phyloP scores from a whole-genome alignment of 2,329 filamentous ascomycete genomes.

The Penicillium olsonii region DNA sequence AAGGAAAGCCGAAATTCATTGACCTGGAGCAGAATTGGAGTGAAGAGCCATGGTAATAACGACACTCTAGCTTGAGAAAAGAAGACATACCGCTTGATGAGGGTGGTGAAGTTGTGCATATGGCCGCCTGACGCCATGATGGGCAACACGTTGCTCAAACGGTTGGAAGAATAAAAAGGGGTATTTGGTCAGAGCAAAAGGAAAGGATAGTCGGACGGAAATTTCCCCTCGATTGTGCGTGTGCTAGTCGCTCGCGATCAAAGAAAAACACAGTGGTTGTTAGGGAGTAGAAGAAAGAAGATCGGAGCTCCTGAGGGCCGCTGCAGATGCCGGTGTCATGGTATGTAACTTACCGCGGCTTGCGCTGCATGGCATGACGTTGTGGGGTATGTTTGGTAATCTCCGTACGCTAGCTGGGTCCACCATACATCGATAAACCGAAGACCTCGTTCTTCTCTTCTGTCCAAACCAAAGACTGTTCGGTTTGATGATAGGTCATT shows the following conservation, averaged over 20 bases:
- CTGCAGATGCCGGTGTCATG: slow-evolving; percentile 16
- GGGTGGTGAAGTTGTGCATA: slow-evolving; percentile 94
- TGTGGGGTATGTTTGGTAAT: slow-evolving; percentile 19
- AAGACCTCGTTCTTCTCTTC: background rate
- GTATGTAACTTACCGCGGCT: slow-evolving; percentile 12
- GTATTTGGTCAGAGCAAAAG: background rate
- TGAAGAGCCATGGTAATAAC: background rate
- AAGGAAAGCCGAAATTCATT: slow-evolving; percentile 1
- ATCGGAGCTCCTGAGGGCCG: slow-evolving; percentile 20
- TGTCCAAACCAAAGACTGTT: background rate
- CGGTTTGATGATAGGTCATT: slow-evolving; percentile 14
- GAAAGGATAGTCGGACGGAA: background rate
- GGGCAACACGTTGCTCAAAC: slow-evolving; percentile 26
- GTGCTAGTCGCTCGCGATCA: slow-evolving; percentile 1
- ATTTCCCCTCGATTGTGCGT: background rate
- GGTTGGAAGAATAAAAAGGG: slow-evolving; percentile 1
- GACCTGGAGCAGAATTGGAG: slow-evolving; percentile 1
- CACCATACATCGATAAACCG: slow-evolving; percentile 13
- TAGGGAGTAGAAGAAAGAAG: slow-evolving; percentile 11
- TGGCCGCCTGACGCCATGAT: slow-evolving; percentile 70
- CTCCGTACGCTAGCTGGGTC: slow-evolving; percentile 11
- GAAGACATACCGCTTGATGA: slow-evolving; percentile 87
- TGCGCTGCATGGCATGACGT: slow-evolving; percentile 8
- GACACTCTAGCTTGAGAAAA: background rate
- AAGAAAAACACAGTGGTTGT: slow-evolving; percentile 1